Conservation (phyloP, 2,329 filamentous ascomycete genomes). For the Annulohypoxylon truncatum region DNA sequence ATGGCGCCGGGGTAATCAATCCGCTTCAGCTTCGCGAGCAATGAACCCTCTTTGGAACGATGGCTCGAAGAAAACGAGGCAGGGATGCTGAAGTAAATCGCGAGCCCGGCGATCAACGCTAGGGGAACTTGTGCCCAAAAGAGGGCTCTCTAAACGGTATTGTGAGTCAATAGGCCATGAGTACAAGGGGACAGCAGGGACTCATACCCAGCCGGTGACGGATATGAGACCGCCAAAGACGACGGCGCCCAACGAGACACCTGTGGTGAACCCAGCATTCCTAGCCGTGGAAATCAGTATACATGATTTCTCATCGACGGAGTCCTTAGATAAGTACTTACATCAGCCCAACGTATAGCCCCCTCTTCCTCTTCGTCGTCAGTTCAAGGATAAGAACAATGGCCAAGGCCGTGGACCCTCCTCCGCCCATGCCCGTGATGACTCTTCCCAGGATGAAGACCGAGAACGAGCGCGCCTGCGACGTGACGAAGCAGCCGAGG, state of each 20-base stretch:
- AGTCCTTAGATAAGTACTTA: slow-evolving; percentile 33
- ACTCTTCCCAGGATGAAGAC: slow-evolving; percentile 76
- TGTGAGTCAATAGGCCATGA: slow-evolving; percentile 25
- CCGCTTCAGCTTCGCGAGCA: slow-evolving; percentile 66
- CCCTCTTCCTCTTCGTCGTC: slow-evolving; percentile 72
- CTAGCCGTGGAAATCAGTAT: slow-evolving; percentile 24
- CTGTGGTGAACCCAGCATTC: slow-evolving; percentile 78
- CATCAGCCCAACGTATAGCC: slow-evolving; percentile 78
- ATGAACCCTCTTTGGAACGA: slow-evolving; percentile 55
- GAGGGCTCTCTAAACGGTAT: slow-evolving; percentile 66
- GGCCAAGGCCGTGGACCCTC: slow-evolving; percentile 77
- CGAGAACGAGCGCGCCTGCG: slow-evolving; percentile 67
- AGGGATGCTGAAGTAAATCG: slow-evolving; percentile 75
- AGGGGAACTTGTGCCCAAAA: slow-evolving; percentile 79
- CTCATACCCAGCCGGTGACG: slow-evolving; percentile 74
- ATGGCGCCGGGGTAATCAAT: slow-evolving; percentile 82
- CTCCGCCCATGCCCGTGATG: slow-evolving; percentile 75
- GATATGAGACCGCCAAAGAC: slow-evolving; percentile 74
- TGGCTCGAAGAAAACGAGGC: slow-evolving; percentile 47
- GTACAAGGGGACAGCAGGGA: neutral
- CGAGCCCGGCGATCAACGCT: slow-evolving; percentile 68
- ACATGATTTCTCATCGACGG: neutral
- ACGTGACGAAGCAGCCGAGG: slow-evolving; percentile 72
- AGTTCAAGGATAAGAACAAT: slow-evolving; percentile 83
- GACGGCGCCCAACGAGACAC: slow-evolving; percentile 77